Evolutionary conservation across 176 grass and related monocot genomes (phyloP).

Genomic region (maize (Zea mays)): DNA sequence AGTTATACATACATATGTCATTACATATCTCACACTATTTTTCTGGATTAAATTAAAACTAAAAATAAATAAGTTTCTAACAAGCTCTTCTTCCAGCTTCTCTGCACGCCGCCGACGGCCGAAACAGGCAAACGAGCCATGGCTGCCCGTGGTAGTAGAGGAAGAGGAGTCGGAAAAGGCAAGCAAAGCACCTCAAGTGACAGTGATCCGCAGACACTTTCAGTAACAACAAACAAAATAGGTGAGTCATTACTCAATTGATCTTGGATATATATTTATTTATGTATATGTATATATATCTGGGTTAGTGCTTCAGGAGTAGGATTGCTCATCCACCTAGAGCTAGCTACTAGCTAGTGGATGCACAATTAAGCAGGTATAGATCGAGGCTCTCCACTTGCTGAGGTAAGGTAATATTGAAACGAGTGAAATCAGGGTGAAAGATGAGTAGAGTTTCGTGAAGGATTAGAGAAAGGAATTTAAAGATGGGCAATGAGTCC

Average conservation of each 20-base stretch:
- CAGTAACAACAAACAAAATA: constrained; percentile 28
- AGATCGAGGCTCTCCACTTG: constrained; percentile 24
- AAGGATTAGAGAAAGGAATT: neutral
- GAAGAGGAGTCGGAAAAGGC: no score
- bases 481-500: neutral
- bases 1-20: no score
- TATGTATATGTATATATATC: no score
- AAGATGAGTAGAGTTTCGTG: constrained; percentile 35
- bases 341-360: neutral
- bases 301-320: constrained; percentile 45
- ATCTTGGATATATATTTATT: neutral
- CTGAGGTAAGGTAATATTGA: constrained; percentile 8
- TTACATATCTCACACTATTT: no score
- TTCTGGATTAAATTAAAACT: no score
- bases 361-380: constrained; percentile 5
- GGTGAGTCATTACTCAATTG: neutral
- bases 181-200: neutral
- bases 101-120: no score
- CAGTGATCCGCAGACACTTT: neutral
- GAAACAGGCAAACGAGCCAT: no score
- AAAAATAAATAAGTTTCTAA: no score
- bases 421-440: constrained; percentile 9
- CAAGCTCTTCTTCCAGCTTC: no score
- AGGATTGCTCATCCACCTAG: constrained; percentile 13
- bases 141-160: no score